Evolutionary conservation across 2,329 filamentous ascomycete genomes (phyloP).

Genomic region (Verticillium nonalfalfae): DNA sequence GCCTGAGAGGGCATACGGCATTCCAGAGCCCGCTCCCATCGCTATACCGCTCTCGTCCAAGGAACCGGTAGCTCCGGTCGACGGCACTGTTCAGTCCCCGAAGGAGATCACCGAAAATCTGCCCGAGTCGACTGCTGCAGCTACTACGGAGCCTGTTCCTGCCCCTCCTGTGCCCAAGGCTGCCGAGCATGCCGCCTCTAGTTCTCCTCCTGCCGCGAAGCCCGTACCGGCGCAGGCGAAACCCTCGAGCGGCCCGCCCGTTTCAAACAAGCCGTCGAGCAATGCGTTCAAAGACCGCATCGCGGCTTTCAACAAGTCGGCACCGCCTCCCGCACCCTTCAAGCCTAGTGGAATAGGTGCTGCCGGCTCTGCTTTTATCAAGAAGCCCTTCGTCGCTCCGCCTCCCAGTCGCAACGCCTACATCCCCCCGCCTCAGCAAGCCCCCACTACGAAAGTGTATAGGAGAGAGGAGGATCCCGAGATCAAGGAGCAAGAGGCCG

Average conservation of each 20-base stretch:
- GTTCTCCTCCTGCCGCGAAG: slow-evolving; percentile 33
- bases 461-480: slow-evolving; percentile 82
- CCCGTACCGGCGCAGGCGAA: slow-evolving; percentile 26
- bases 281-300: slow-evolving; percentile 93
- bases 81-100: slow-evolving; percentile 10
- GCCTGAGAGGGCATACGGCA: slow-evolving; percentile 24
- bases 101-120: slow-evolving; percentile 6
- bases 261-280: slow-evolving; percentile 63
- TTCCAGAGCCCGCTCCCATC: slow-evolving; percentile 19
- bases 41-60: slow-evolving; percentile 22
- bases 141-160: slow-evolving; percentile 13
- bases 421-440: slow-evolving; percentile 68
- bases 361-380: slow-evolving; percentile 68
- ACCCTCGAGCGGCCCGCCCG: slow-evolving; percentile 56
- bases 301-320: slow-evolving; percentile 90
- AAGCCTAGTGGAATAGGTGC: slow-evolving; percentile 64
- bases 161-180: slow-evolving; percentile 29
- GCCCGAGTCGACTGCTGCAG: slow-evolving; percentile 18
- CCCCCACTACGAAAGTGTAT: slow-evolving; percentile 69
- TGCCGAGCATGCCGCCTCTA: slow-evolving; percentile 21
- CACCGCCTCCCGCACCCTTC: slow-evolving; percentile 83
- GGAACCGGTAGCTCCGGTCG: slow-evolving; percentile 26
- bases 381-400: slow-evolving; percentile 94
- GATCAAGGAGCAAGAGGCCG: slow-evolving; percentile 57
- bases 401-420: slow-evolving; percentile 91